Percentiles rank a stretch among this genome's conserved stretches.
phyloP scores from a whole-genome alignment of 2,329 filamentous ascomycete species.

The Monosporascus sp. region DNA sequence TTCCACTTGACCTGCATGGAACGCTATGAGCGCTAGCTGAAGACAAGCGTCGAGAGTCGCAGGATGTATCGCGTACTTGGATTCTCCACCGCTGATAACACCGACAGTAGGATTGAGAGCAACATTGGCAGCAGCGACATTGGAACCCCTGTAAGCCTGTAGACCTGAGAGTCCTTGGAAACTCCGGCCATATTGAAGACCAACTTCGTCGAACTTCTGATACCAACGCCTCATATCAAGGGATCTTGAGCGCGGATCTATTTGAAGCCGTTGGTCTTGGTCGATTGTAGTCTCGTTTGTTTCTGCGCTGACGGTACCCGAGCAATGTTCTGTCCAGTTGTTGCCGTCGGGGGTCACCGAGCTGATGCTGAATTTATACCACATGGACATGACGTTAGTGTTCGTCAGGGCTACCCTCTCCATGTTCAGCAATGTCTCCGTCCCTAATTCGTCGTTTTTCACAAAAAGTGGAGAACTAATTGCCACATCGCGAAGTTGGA shows the following conservation, averaged over 20 bases:
- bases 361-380: constrained; percentile 9
- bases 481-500: constrained; percentile 6
- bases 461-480: constrained; percentile 5
- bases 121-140: constrained; percentile 1
- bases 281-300: background rate
- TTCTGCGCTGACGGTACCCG: background rate
- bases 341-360: constrained; percentile 1
- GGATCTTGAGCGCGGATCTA: constrained; percentile 1
- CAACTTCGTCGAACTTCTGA: background rate
- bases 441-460: constrained; percentile 5
- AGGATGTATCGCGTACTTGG: constrained; percentile 5
- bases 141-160: background rate
- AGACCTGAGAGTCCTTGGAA: constrained; percentile 5
- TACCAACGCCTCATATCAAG: constrained; percentile 7
- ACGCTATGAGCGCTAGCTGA: constrained; percentile 6
- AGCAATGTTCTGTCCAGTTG: constrained; percentile 6
- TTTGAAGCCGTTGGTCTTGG: background rate
- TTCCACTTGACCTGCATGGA: constrained; percentile 6
- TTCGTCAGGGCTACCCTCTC: constrained; percentile 1
- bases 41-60: constrained; percentile 3
- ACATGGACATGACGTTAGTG: background rate
- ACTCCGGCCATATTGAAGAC: constrained; percentile 4
- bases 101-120: constrained; percentile 2
- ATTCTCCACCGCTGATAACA: constrained; percentile 1
- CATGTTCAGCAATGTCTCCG: constrained; percentile 10